These are phyloP conservation scores for Ensete ventricosum DNA, from an alignment of 176 grass and related monocot species.

Conservation along the genomic window DNA sequence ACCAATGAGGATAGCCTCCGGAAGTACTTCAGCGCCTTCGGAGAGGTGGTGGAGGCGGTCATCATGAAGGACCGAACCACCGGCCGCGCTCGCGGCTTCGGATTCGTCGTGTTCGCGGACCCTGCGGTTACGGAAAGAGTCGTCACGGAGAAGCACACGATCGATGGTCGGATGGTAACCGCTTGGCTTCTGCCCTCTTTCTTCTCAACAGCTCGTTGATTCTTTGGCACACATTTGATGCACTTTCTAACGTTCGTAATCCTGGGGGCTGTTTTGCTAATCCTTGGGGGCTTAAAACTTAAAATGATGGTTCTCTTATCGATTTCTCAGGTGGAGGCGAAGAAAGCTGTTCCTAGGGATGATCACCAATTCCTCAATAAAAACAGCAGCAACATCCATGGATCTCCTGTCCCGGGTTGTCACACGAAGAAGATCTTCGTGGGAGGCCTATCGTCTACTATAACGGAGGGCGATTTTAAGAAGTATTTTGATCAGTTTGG, in stretches of 20 bases:
- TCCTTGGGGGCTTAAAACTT: no score
- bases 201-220: background rate
- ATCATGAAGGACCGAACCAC: constrained; percentile 91
- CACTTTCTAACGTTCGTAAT: constrained; percentile 23
- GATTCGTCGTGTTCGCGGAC: constrained; percentile 78
- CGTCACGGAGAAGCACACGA: constrained; percentile 89
- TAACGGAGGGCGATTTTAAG: constrained; percentile 80
- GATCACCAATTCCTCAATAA: constrained; percentile 65
- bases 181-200: background rate
- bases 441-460: constrained; percentile 69
- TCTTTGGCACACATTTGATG: background rate
- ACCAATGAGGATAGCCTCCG: constrained; percentile 87
- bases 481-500: constrained; percentile 94
- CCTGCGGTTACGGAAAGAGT: constrained; percentile 52
- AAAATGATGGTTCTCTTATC: constrained; percentile 5
- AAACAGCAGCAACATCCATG: constrained; percentile 51
- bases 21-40: constrained; percentile 70
- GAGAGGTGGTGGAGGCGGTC: constrained; percentile 85
- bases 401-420: constrained; percentile 46
- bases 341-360: constrained; percentile 85
- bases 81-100: constrained; percentile 85
- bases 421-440: constrained; percentile 95
- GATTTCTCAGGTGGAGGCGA: constrained; percentile 68
- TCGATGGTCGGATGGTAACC: constrained; percentile 88
- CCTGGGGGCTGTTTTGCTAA: constrained; percentile 21